Evolutionary conservation across 2,329 filamentous ascomycete species (phyloP), one percentile per base, ranked within the genome.

Genomic region (Fusarium agapanthi): DNA sequence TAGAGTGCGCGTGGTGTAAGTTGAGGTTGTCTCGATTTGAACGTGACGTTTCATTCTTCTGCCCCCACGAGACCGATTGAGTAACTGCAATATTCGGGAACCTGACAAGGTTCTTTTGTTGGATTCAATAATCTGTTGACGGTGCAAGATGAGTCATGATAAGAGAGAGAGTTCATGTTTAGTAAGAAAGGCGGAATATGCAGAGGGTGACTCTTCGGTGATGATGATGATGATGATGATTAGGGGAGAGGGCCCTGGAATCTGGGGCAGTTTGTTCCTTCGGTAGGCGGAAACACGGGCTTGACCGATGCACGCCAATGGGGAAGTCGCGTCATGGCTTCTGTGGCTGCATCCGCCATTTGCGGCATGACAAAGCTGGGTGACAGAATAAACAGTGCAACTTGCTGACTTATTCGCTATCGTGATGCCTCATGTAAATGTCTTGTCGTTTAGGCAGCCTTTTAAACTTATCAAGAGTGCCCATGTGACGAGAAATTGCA

Each of bases 251-350:
- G 69, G 41, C 15, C 34, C 50, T 54, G 65, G 38, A 73, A 67
- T 57, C 61, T 40, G 51, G 60, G 60, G 65, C 67, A 70, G 66
- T 41, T 41, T 63, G 41, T 63, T 47, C 47, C 55, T 43, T 58
- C 51, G 43, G 55, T 47, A 53, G 61, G 51, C 51, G 43, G 67
- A 65, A 69, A 60, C 66, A 65, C 74, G 72, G 74, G 74, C 57
- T 76, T 76, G 74, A 53, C 74, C 74, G 74, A 76, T 75, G 74
- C 74, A 76, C 22, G 64, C 60, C 54, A 73, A 74, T 54, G 59
- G 70, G 65, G 50, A 65, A 62, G 63, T 73, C 71, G 65, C 58
- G 70, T 73, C 62, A 68, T 70, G 69, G 51, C 40, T 55, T 57
- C 53, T 44, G 48, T 69, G 69, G 69, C 65, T 73, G 57, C 70